Evolutionary conservation across 495 filamentous ascomycete species (phyloP).

Genomic region (Penicillium simplicissimum): DNA sequence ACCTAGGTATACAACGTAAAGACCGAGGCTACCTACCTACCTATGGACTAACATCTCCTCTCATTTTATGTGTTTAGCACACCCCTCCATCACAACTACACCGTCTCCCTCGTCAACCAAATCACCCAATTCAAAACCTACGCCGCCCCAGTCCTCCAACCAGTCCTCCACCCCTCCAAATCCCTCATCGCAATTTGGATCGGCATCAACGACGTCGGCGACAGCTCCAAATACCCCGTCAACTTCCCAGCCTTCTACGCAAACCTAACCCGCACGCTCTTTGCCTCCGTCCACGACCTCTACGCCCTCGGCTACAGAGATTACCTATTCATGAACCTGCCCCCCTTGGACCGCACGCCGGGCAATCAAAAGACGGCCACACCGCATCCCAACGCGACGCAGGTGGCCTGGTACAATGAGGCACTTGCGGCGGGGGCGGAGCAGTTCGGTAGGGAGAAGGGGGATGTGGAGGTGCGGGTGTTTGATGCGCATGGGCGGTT

Average conservation of each 20-base stretch:
- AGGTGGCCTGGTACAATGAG: constrained; percentile 44
- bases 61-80: constrained; percentile 22
- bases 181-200: constrained; percentile 47
- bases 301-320: constrained; percentile 46
- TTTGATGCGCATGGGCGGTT: constrained; percentile 49
- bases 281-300: constrained; percentile 38
- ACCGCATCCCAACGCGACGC: constrained; percentile 48
- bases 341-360: constrained; percentile 49
- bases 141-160: constrained; percentile 29
- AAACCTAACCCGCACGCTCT: constrained; percentile 37
- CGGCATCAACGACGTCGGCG: constrained; percentile 47
- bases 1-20: too few relatives aligned
- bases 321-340: constrained; percentile 54
- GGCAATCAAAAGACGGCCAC: constrained; percentile 31
- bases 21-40: too few relatives aligned
- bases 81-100: constrained; percentile 51
- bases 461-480: constrained; percentile 38
- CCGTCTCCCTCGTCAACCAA: constrained; percentile 46
- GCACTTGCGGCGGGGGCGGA: constrained; percentile 32
- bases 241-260: constrained; percentile 44
- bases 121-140: constrained; percentile 38
- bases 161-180: constrained; percentile 21
- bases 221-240: constrained; percentile 40
- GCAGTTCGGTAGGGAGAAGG: constrained; percentile 22
- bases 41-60: too few relatives aligned